Evolutionary conservation across 345 rosid genomes (phyloP).

Genomic region (Citrus maxima): DNA sequence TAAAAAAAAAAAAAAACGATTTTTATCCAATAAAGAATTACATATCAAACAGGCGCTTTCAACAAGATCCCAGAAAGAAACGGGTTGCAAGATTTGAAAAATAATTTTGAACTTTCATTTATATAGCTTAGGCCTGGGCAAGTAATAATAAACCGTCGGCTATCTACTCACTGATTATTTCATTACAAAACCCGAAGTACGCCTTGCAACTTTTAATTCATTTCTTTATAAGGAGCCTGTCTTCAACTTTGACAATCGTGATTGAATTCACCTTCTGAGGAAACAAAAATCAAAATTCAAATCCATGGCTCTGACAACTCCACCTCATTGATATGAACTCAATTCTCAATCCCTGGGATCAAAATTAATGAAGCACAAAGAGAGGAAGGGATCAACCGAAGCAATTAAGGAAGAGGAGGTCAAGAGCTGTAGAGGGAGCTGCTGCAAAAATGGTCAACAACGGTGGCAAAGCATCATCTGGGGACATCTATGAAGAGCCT

Average conservation of each 20-base stretch:
- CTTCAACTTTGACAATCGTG: not conserved
- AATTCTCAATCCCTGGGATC: not conserved
- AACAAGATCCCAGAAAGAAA: too few species aligned
- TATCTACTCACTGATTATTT: too few species aligned
- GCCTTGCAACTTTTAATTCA: not conserved
- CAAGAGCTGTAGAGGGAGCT: not conserved
- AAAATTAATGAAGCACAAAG: not conserved
- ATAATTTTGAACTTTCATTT: too few species aligned
- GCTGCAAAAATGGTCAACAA: not conserved
- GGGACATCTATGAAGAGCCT: slow-evolving; percentile 3
- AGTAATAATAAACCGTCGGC: too few species aligned
- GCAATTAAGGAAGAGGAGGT: too few species aligned
- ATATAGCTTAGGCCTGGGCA: too few species aligned
- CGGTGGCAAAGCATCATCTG: not conserved
- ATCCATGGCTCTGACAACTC: not conserved
- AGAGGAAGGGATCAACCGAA: too few species aligned
- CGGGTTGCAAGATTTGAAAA: too few species aligned
- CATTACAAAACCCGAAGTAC: not conserved
- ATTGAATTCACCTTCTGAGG: not conserved
- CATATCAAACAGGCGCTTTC: too few species aligned
- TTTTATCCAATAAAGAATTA: too few species aligned
- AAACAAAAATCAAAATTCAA: too few species aligned
- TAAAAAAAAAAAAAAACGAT: too few species aligned
- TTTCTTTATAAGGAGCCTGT: not conserved
- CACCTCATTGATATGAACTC: not conserved